Evolutionary conservation across 148 eudicot species (phyloP).

Genomic region (Cornus controversa): DNA sequence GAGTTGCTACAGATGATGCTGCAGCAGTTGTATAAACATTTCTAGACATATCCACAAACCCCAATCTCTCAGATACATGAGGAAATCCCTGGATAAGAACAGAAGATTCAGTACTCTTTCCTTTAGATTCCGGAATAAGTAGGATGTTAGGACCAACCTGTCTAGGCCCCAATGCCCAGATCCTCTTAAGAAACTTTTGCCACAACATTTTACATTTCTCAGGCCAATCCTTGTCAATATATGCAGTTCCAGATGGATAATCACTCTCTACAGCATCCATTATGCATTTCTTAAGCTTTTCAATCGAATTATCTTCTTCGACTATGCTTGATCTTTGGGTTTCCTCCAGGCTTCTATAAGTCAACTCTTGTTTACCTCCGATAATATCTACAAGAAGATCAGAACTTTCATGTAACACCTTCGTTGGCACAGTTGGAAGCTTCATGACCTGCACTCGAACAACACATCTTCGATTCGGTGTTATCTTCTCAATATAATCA

Average conservation of each 20-base stretch:
- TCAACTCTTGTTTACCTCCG: slow-evolving; percentile 65
- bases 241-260: slow-evolving; percentile 39
- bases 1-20: slow-evolving; percentile 27
- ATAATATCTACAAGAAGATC: slow-evolving; percentile 66
- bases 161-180: slow-evolving; percentile 89
- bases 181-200: slow-evolving; percentile 66
- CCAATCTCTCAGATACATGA: slow-evolving; percentile 70
- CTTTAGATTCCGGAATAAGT: slow-evolving; percentile 48
- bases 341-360: slow-evolving; percentile 55
- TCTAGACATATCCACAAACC: slow-evolving; percentile 44
- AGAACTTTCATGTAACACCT: slow-evolving; percentile 80
- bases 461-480: slow-evolving; percentile 89
- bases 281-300: slow-evolving; percentile 65
- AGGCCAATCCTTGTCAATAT: slow-evolving; percentile 46
- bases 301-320: slow-evolving; percentile 67
- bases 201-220: slow-evolving; percentile 58
- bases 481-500: slow-evolving; percentile 67
- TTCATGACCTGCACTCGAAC: slow-evolving; percentile 77
- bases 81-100: slow-evolving; percentile 61
- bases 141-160: slow-evolving; percentile 93
- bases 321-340: slow-evolving; percentile 47
- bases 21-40: slow-evolving; percentile 19
- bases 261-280: slow-evolving; percentile 73
- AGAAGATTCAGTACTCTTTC: slow-evolving; percentile 32
- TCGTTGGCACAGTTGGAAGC: slow-evolving; percentile 77